Evolutionary conservation across 495 filamentous ascomycete species (phyloP).

Genomic region (Peziza echinospora): DNA sequence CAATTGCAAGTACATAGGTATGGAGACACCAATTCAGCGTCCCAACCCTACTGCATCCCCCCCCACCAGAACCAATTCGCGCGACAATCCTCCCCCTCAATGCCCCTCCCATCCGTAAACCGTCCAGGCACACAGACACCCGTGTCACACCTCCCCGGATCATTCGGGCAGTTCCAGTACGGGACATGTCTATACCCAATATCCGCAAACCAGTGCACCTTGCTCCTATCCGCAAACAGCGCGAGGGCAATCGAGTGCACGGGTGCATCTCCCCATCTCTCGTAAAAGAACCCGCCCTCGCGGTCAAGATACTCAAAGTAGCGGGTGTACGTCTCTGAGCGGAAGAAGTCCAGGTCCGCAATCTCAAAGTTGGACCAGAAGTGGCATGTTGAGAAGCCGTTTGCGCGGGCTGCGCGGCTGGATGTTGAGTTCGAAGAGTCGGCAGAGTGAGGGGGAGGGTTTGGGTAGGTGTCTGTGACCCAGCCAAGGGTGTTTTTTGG

Average conservation of each 20-base stretch:
- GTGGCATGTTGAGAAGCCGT: conserved; percentile 97
- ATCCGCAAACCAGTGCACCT: conserved; percentile 98
- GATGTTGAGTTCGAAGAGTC: too few relatives aligned
- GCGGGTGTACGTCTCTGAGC: conserved; percentile 71
- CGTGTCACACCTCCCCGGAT: conserved; percentile 34
- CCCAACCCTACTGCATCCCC: conserved; percentile 55
- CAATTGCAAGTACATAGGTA: too few relatives aligned
- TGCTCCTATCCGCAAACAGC: conserved; percentile 71
- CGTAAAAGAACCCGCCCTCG: conserved; percentile 94
- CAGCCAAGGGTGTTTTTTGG: conserved; percentile 70
- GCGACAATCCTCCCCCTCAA: conserved; percentile 83
- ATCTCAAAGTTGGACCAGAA: conserved; percentile 99
- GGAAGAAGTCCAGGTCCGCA: conserved; percentile 85
- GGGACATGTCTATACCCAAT: conserved; percentile 98
- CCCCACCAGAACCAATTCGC: conserved; percentile 93
- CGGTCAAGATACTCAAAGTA: conserved; percentile 94
- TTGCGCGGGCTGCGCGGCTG: conserved; percentile 55
- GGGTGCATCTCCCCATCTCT: conserved; percentile 95
- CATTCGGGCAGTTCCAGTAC: conserved; percentile 98
- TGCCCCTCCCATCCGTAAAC: conserved; percentile 54
- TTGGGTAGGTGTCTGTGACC: conserved; percentile 53
- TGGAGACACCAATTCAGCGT: too few relatives aligned
- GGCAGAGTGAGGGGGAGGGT: too few relatives aligned
- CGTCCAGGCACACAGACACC: conserved; percentile 52
- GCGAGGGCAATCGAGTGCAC: conserved; percentile 93